These are phyloP conservation scores for Vinca minor DNA, from an alignment of 257 asterid species.

Conservation along the genomic window DNA sequence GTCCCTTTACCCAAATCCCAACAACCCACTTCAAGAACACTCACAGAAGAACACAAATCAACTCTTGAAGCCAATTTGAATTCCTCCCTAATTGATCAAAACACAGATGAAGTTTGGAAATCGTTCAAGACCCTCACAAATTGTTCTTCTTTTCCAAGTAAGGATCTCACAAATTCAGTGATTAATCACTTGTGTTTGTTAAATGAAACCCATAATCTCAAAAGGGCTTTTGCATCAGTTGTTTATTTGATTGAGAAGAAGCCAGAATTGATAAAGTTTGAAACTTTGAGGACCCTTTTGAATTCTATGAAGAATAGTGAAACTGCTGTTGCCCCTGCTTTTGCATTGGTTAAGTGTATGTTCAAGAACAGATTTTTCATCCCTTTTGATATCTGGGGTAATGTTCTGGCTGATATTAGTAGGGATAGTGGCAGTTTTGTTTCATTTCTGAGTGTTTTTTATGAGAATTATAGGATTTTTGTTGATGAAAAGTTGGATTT, in stretches of 20 bases:
- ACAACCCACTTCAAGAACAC: slow-evolving; percentile 24
- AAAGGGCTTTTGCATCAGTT: slow-evolving; percentile 73
- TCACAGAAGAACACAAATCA: slow-evolving; percentile 40
- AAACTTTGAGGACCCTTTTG: slow-evolving; percentile 47
- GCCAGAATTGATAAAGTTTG: slow-evolving; percentile 51
- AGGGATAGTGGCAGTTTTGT: slow-evolving; percentile 59
- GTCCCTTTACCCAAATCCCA: slow-evolving; percentile 22
- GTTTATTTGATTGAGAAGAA: slow-evolving; percentile 67
- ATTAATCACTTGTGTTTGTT: slow-evolving; percentile 54
- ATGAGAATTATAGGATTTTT: slow-evolving; percentile 69
- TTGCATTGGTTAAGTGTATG: slow-evolving; percentile 77
- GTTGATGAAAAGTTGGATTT: slow-evolving; percentile 59
- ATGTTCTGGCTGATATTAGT: slow-evolving; percentile 52
- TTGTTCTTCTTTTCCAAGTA: too few relatives aligned
- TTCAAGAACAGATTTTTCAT: slow-evolving; percentile 71
- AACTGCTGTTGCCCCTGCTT: slow-evolving; percentile 72
- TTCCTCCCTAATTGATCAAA: slow-evolving; percentile 32
- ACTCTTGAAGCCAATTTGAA: slow-evolving; percentile 43
- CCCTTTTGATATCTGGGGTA: slow-evolving; percentile 76
- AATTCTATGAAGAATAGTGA: slow-evolving; percentile 54
- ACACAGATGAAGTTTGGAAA: slow-evolving; percentile 96
- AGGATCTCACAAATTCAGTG: too few relatives aligned
- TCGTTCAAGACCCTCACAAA: slow-evolving; percentile 73
- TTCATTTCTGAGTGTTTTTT: slow-evolving; percentile 50
- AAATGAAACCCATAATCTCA: slow-evolving; percentile 57